Evolutionary conservation across 495 filamentous ascomycete genomes (phyloP), one percentile per base, ranked within the genome.

Genomic region (Tetracladium marchalianum): DNA sequence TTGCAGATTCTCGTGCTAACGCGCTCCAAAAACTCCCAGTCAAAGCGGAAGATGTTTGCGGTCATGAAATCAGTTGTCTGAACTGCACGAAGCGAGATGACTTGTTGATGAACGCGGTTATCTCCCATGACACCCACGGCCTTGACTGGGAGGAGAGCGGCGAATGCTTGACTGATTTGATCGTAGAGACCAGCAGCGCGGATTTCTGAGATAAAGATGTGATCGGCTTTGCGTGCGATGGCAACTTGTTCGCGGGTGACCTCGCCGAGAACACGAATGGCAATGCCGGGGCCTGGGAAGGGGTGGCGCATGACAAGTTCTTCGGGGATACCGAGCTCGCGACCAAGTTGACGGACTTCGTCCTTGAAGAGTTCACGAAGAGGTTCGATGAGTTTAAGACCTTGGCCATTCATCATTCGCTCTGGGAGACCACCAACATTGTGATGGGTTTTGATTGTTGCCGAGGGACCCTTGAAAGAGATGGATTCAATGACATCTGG

Each of bases 121-220:
- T 90, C 85, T 11, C 87, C 86, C 75, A 84, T 81, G 12, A 88
- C 84, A 52, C 86, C 82, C 2, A 95, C 88, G 13, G 82, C 84
- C 53, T 70, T 75, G 31, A 70, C 72, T 3, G 81, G 80, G 35
- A 86, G 67, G 19, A 97, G 66, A 12, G 78, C 92, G 15, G 86
- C 92, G 53, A 80, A 95, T 4, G 90, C 90, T 61, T 95, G 87
- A 43, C 69, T 75, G 43, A 90, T 87, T 55, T 89, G 59, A 38
- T 85, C 66, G 59, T 98, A 98, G 1, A 96, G 59, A 15, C 87
- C 92, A 1, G 87, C 89, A 27, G 78, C 81, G 39, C 67, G 71
- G 65, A 98, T 94, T 77, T 84, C 85, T 44, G 75, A 71, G 56
- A 96, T 93, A 68, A 90, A 98, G 58, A 87, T 87, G 51, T 85